Evolutionary conservation across 768 basidiomycete genomes (phyloP), one percentile per base, ranked within the genome.

Genomic region (Peribolospora kevripleyi): DNA sequence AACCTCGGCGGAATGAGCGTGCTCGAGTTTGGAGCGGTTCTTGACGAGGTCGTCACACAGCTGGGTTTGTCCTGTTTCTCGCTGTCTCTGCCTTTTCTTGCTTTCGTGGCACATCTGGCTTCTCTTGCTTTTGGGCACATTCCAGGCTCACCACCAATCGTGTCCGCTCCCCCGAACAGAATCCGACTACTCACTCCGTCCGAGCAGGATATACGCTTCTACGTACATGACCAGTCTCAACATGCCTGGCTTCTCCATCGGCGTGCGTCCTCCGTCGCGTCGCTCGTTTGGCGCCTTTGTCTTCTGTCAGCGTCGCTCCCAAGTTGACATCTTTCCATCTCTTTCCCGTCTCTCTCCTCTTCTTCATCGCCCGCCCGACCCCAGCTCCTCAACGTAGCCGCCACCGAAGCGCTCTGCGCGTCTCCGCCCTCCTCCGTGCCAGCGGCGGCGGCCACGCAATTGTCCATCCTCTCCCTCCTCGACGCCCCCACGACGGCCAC

Each of bases 191-290:
- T 62, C 63, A 36, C 66, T 75, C 40, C 56, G 60, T 47, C 74
- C 72, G 0, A 57, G 62, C 11, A 65, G 75, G 13, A 67, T 75
- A 7, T 75, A 74, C 61, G 64, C 67, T 6, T 72, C 74, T 3
- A 64, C 72, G 3, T 78, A 72, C 63, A 76, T 77, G 85, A 87
- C 84, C 36, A 84, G 81, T 55, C 74, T 91, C 59, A 88, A 86
- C 67, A 87, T 88, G 83, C 83, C 85, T 40, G 87, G 87, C 3
- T 84, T 90, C 66, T 87, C 84, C 11, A 70, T 91, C 57, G 82
- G 84, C 25, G 25, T 25, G 25, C 25, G 25, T 25, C 25, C 25
- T 1, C 25, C 25, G 25, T 25, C 25, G 25, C 25, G 25, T 25
- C 1, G 25, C 25, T 25, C 25, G 25, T 25, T 25, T 25, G 25